A percentile compares a stretch with the other conserved stretches of the same genome.
phyloP scores from a whole-genome alignment of 73 alveolate genomes.

The Uronychia binucleata region DNA sequence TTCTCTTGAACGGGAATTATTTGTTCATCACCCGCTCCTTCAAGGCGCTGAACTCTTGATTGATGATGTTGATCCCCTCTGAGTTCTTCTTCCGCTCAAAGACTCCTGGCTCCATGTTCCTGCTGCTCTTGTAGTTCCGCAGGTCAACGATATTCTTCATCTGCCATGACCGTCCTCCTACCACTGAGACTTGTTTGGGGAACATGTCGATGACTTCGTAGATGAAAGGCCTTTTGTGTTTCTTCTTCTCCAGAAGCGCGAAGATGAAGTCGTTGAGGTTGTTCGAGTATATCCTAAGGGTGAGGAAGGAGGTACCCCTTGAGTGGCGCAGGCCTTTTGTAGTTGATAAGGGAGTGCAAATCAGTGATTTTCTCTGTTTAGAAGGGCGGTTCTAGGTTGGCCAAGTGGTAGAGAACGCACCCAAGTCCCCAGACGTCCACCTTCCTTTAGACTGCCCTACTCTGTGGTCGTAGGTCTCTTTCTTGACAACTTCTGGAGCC shows the following conservation, averaged over 20 bases:
- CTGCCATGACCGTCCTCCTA: too few species aligned
- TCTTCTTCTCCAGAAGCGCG: conserved; percentile 33
- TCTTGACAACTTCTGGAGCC: conserved; percentile 53
- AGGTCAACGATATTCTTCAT: not conserved
- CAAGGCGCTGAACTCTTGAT: not conserved
- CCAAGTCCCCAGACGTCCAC: conserved; percentile 45
- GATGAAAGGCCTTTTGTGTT: conserved; percentile 28
- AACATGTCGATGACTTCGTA: conserved; percentile 26
- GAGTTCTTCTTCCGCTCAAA: not conserved
- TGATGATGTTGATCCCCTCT: not conserved
- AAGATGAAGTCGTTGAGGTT: conserved; percentile 27
- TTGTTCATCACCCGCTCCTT: not conserved
- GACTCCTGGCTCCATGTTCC: not conserved
- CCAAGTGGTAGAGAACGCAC: conserved; percentile 28
- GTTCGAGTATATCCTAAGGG: not conserved
- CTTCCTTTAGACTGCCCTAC: not conserved
- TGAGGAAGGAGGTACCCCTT: too few species aligned
- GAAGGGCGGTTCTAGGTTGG: conserved; percentile 42
- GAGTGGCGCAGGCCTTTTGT: not conserved
- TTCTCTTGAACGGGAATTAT: not conserved
- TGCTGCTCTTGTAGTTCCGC: not conserved
- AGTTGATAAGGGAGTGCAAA: not conserved
- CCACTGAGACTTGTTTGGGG: not conserved
- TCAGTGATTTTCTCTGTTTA: conserved; percentile 17
- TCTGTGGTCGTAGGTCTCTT: conserved; percentile 36